Evolutionary conservation across 2,329 filamentous ascomycete genomes (phyloP).

Genomic region (Ophiocordyceps sinensis): DNA sequence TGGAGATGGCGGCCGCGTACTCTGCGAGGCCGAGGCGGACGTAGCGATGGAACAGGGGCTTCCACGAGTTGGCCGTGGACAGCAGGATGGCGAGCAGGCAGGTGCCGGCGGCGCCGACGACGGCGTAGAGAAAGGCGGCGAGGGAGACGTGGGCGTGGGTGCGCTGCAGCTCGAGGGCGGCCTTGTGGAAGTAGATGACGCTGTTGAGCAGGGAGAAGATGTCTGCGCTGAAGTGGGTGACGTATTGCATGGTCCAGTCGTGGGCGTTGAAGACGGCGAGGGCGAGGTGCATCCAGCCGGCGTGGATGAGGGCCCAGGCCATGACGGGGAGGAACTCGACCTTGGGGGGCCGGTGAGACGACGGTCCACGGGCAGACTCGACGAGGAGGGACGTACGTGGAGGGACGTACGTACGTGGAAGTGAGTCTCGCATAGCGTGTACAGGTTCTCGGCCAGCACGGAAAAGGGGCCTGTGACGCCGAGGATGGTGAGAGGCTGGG

Average conservation of each 20-base stretch:
- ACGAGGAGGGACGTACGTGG: slow-evolving; percentile 20
- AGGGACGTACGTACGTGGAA: slow-evolving; percentile 43
- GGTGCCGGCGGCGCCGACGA: slow-evolving; percentile 49
- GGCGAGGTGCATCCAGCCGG: slow-evolving; percentile 50
- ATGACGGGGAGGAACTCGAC: slow-evolving; percentile 51
- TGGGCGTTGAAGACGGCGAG: slow-evolving; percentile 53
- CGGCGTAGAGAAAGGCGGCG: slow-evolving; percentile 48
- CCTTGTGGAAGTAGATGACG: slow-evolving; percentile 56
- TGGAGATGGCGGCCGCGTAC: slow-evolving; percentile 52
- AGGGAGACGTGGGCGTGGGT: slow-evolving; percentile 41
- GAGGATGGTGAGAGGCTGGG: slow-evolving; percentile 50
- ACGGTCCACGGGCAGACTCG: neutral
- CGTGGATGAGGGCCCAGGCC: slow-evolving; percentile 53
- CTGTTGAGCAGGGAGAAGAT: slow-evolving; percentile 54
- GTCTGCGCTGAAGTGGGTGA: slow-evolving; percentile 51
- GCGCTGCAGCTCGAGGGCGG: slow-evolving; percentile 46
- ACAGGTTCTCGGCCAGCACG: slow-evolving; percentile 53
- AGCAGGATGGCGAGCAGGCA: slow-evolving; percentile 47
- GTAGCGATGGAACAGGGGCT: slow-evolving; percentile 45
- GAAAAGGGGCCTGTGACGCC: slow-evolving; percentile 54
- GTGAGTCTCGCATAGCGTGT: slow-evolving; percentile 36
- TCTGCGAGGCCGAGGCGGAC: slow-evolving; percentile 46
- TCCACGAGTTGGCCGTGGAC: slow-evolving; percentile 47
- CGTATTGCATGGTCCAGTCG: slow-evolving; percentile 57
- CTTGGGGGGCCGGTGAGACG: slow-evolving; percentile 11